These are phyloP conservation scores for Boeremia exigua DNA, from an alignment of 2,329 filamentous ascomycete genomes.

Conservation along the genomic window DNA sequence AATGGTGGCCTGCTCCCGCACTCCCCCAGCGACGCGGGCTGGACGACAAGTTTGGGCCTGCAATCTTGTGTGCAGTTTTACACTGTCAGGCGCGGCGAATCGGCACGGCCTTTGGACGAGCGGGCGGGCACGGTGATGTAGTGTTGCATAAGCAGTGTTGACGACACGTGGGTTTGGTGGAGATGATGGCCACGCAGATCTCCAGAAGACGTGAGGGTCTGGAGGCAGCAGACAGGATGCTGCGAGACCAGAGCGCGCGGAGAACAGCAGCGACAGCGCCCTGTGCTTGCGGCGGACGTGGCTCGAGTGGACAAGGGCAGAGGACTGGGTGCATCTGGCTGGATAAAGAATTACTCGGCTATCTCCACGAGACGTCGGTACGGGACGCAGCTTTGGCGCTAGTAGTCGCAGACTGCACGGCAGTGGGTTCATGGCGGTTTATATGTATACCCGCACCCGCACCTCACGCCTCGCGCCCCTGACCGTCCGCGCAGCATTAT, in stretches of 20 bases:
- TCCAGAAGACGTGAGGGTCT: background rate
- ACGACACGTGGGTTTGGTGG: slow-evolving; percentile 16
- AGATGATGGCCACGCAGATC: slow-evolving; percentile 11
- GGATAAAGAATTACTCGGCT: slow-evolving; percentile 1
- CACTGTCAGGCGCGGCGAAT: slow-evolving; percentile 21
- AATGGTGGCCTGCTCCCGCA: background rate
- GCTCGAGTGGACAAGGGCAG: slow-evolving; percentile 8
- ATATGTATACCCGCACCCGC: slow-evolving; percentile 12
- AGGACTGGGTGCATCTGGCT: slow-evolving; percentile 5
- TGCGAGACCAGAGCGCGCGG: background rate
- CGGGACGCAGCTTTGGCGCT: slow-evolving; percentile 10
- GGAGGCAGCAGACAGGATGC: background rate
- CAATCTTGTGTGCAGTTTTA: slow-evolving; percentile 22
- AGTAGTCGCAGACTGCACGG: slow-evolving; percentile 12
- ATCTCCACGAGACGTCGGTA: slow-evolving; percentile 7
- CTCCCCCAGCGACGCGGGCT: slow-evolving; percentile 13
- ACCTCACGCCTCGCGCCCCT: slow-evolving; percentile 12
- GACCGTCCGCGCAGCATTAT: background rate
- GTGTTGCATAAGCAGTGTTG: slow-evolving; percentile 25
- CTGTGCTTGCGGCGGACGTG: slow-evolving; percentile 12
- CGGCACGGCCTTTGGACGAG: background rate
- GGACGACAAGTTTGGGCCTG: slow-evolving; percentile 1
- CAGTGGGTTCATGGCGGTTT: slow-evolving; percentile 15
- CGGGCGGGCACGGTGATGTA: slow-evolving; percentile 17
- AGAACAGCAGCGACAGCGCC: background rate